A percentile compares a stretch with the other conserved stretches of the same genome.
Evolutionary conservation across 129 eudicot genomes (phyloP).

Genomic region (Chrysanthemum makinoi): DNA sequence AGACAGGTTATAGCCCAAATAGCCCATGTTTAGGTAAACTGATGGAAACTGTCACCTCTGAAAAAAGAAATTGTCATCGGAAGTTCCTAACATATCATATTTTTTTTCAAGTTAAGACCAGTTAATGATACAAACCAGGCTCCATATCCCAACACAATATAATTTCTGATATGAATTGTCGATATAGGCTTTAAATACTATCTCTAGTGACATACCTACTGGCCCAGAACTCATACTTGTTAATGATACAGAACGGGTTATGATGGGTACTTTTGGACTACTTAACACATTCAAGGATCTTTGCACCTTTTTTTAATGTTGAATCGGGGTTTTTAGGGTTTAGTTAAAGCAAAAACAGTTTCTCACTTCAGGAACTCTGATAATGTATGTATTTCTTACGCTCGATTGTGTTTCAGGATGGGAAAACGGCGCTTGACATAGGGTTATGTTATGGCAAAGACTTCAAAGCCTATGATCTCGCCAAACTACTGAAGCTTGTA

Average conservation of each 20-base stretch:
- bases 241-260: not conserved
- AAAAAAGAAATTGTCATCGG: too few relatives aligned
- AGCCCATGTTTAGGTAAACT: too few relatives aligned
- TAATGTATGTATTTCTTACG: not conserved
- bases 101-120: not conserved
- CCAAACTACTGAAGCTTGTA: conserved; percentile 83
- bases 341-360: not conserved
- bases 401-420: conserved; percentile 51
- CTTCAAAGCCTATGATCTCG: conserved; percentile 82
- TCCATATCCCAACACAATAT: not conserved
- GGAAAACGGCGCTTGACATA: conserved; percentile 70
- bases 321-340: not conserved
- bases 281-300: not conserved
- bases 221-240: not conserved
- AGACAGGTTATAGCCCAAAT: too few relatives aligned
- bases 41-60: too few relatives aligned
- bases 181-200: not conserved
- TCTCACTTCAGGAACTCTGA: not conserved
- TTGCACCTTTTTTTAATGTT: not conserved
- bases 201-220: not conserved
- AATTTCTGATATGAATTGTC: not conserved
- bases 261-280: not conserved
- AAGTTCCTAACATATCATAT: not conserved
- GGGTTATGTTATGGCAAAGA: conserved; percentile 89
- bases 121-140: not conserved